These are phyloP conservation scores for Dactylellina parvicollis DNA, from an alignment of 2,329 filamentous ascomycete species.

Conservation along the genomic window DNA sequence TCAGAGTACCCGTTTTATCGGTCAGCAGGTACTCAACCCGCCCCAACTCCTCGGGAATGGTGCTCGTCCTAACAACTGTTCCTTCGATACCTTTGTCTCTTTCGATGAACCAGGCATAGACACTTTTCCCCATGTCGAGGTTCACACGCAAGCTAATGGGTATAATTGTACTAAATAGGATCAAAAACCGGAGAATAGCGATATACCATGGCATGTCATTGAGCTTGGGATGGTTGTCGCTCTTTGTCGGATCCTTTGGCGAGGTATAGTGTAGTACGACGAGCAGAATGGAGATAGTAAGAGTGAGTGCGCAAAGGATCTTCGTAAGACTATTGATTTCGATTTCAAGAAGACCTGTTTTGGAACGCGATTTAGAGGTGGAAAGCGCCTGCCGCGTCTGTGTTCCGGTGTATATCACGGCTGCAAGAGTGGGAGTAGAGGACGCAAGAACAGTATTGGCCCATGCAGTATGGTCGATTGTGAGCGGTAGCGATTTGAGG, in stretches of 20 bases:
- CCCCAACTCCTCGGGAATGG: slow-evolving; percentile 94
- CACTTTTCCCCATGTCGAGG: slow-evolving; percentile 94
- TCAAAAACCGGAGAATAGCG: slow-evolving; percentile 96
- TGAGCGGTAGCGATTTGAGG: slow-evolving; percentile 75
- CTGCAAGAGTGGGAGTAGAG: slow-evolving; percentile 85
- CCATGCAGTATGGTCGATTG: slow-evolving; percentile 98
- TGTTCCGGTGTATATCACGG: slow-evolving; percentile 91
- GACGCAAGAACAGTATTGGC: slow-evolving; percentile 97
- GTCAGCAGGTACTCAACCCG: slow-evolving; percentile 95
- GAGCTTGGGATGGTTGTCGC: slow-evolving; percentile 58
- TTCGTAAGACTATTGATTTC: slow-evolving; percentile 98
- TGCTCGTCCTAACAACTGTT: slow-evolving; percentile 93
- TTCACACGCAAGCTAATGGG: slow-evolving; percentile 97
- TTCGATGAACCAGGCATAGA: slow-evolving; percentile 96
- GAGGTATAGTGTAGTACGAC: slow-evolving; percentile 73
- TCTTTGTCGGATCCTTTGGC: slow-evolving; percentile 39
- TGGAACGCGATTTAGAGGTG: slow-evolving; percentile 88
- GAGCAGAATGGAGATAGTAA: slow-evolving; percentile 84
- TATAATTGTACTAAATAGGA: slow-evolving; percentile 98
- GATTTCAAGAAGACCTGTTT: slow-evolving; percentile 90
- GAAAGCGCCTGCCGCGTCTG: slow-evolving; percentile 94
- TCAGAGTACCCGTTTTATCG: slow-evolving; percentile 97
- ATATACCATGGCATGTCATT: slow-evolving; percentile 76
- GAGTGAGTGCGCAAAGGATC: slow-evolving; percentile 87
- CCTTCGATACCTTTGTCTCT: slow-evolving; percentile 87